Evolutionary conservation across 1,284 basidiomycete species (phyloP), one percentile per base, ranked within the genome.

Genomic region (Puccinia triticina): DNA sequence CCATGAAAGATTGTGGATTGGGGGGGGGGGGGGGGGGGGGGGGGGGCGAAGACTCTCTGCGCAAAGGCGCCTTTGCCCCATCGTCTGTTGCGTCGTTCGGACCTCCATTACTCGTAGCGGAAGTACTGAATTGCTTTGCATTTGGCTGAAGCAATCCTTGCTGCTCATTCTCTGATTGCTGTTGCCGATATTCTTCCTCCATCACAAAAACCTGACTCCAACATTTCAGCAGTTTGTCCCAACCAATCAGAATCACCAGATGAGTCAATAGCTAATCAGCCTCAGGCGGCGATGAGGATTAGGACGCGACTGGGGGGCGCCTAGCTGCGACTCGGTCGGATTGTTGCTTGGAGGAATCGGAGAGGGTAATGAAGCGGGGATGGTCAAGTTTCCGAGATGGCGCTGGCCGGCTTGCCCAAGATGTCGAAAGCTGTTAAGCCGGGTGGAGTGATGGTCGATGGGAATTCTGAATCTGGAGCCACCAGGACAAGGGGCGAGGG

Each of bases 121-220:
- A 79, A n/a, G 55, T 48, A 29, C 40, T 67, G 37, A 69, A 46
- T 40, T 48, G 43, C 55, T 59, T 76, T 3, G 91, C 91, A 85
- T 93, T 93, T 87, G 93, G 92, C 91, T 91, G 93, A 78, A 43
- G 72, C 74, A 64, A 84, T 83, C 14, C 37, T 34, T 78, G 53
- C 55, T 76, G 77, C 18, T 84, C 84, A 2, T 77, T 81, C 8
- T 83, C 83, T 11, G 88, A 87, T 84, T 89, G 89, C 84, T 90
- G 90, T 84, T 88, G 86, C 43, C 96, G 90, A 87, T 99, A 99
- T 88, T 99, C 96, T 87, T 99, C 96, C 87, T 99, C 96, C 96
- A 99, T 99, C 53, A 99, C 97, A 88, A 99, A 99, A 14, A 99
- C 96, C 71, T 90, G 89, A 87, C 93, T 95, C 89, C 96, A 92